Evolutionary conservation across 768 basidiomycete species (phyloP).

Genomic region (Chiua virens): DNA sequence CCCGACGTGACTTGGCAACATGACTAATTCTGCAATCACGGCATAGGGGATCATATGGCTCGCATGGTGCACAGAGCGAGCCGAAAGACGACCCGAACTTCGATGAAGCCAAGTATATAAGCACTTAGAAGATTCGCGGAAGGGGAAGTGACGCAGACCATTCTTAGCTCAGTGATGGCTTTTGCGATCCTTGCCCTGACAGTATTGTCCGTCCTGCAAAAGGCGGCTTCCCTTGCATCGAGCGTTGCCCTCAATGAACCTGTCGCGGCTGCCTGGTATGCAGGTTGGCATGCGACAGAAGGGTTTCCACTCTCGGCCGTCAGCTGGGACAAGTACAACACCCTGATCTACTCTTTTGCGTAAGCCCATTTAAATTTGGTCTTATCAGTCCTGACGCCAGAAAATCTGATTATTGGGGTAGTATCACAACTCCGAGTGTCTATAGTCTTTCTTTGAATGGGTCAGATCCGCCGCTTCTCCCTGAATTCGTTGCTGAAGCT

Average conservation of each 20-base stretch:
- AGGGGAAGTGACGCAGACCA: neutral
- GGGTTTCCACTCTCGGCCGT: slow-evolving; percentile 55
- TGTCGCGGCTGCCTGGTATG: slow-evolving; percentile 60
- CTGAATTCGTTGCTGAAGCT: slow-evolving; percentile 53
- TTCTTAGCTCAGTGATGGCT: neutral
- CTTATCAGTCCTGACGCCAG: neutral
- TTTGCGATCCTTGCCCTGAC: neutral
- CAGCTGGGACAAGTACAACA: slow-evolving; percentile 67
- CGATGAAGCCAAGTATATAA: neutral
- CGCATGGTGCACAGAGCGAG: no score
- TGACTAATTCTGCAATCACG: no score
- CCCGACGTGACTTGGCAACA: no score
- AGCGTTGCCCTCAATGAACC: neutral
- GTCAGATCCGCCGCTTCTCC: slow-evolving; percentile 49
- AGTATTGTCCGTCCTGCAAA: neutral
- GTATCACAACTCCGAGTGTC: slow-evolving; percentile 33
- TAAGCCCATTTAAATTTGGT: slow-evolving; percentile 26
- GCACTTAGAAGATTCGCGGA: neutral
- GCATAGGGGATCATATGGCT: no score
- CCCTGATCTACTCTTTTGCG: slow-evolving; percentile 67
- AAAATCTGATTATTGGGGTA: slow-evolving; percentile 7
- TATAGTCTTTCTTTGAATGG: slow-evolving; percentile 28
- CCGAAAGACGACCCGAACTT: no score
- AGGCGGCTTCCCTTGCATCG: neutral
- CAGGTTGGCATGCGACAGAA: slow-evolving; percentile 58